Conservation (phyloP, 2,329 filamentous ascomycete genomes). For the Penicillium decumbens region DNA sequence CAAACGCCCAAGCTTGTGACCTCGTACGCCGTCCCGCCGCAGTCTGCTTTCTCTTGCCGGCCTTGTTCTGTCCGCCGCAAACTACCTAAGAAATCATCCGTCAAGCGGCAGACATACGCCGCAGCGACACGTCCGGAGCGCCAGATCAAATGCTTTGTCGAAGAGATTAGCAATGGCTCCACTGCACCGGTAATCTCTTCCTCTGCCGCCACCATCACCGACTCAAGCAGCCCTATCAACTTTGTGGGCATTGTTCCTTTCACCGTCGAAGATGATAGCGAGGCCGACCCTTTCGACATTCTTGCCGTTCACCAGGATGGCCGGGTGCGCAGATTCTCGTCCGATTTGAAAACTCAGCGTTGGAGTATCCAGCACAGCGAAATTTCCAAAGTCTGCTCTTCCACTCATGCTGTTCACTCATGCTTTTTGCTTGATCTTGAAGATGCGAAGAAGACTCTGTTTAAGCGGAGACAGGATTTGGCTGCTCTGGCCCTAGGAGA, state of each 20-base stretch:
- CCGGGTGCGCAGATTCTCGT: constrained; percentile 37
- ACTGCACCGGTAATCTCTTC: constrained; percentile 37
- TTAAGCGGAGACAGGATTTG: constrained; percentile 41
- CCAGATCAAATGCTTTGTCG: constrained; percentile 53
- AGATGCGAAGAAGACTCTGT: constrained; percentile 38
- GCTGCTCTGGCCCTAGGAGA: constrained; percentile 36
- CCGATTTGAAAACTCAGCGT: constrained; percentile 38
- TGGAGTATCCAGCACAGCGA: constrained; percentile 39
- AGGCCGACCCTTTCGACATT: constrained; percentile 36
- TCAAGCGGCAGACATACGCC: constrained; percentile 55
- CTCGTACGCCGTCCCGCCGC: constrained; percentile 59
- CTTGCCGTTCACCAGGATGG: constrained; percentile 45
- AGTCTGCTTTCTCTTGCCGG: constrained; percentile 53
- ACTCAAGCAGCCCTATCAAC: constrained; percentile 35
- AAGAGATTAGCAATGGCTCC: constrained; percentile 40
- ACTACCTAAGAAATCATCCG: constrained; percentile 38
- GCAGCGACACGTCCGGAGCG: constrained; percentile 47
- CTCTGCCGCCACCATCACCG: constrained; percentile 36
- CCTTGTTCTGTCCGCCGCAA: constrained; percentile 57
- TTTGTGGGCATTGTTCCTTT: constrained; percentile 39
- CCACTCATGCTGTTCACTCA: constrained; percentile 29
- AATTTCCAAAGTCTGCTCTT: constrained; percentile 24
- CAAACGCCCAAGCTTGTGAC: constrained; percentile 57
- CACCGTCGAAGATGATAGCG: constrained; percentile 19
- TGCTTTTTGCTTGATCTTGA: constrained; percentile 41